These are phyloP conservation scores for Zea mays DNA, from an alignment of 176 grass and related monocot genomes.

Conservation along the genomic window DNA sequence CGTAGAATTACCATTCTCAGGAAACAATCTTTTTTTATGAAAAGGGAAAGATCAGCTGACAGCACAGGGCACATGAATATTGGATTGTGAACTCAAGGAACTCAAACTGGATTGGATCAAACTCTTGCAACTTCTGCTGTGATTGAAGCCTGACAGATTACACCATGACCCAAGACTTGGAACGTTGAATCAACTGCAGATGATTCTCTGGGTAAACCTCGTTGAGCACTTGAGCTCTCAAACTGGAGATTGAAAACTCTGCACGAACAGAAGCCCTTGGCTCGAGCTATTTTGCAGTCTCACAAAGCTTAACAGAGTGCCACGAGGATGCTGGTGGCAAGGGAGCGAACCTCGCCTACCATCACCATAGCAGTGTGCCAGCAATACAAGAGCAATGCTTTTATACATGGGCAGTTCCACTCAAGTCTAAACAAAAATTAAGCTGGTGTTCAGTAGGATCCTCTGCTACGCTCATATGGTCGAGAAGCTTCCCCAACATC, in stretches of 20 bases:
- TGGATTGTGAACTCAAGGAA: not conserved
- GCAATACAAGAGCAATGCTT: not conserved
- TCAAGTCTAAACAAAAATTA: slow-evolving; percentile 38
- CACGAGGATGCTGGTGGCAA: slow-evolving; percentile 19
- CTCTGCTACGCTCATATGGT: slow-evolving; percentile 41
- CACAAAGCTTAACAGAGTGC: not conserved
- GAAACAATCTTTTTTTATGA: not conserved
- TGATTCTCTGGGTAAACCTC: not conserved
- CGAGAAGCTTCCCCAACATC: slow-evolving; percentile 41
- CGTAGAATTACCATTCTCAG: not conserved
- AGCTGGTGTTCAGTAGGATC: slow-evolving; percentile 36
- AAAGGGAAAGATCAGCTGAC: not conserved
- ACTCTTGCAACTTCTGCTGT: not conserved
- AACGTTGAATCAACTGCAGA: not conserved
- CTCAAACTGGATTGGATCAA: not conserved
- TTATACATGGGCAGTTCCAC: not conserved
- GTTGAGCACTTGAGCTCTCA: not conserved
- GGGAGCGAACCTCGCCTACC: not conserved
- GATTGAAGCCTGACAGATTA: not conserved
- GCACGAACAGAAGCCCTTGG: not conserved
- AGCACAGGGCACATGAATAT: not conserved
- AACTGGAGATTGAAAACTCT: slow-evolving; percentile 2
- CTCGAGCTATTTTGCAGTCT: not conserved
- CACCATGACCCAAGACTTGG: not conserved
- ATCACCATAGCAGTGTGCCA: not conserved